These are phyloP conservation scores for Calonectria pauciramosa DNA, from an alignment of 2,329 filamentous ascomycete species.

Conservation along the genomic window DNA sequence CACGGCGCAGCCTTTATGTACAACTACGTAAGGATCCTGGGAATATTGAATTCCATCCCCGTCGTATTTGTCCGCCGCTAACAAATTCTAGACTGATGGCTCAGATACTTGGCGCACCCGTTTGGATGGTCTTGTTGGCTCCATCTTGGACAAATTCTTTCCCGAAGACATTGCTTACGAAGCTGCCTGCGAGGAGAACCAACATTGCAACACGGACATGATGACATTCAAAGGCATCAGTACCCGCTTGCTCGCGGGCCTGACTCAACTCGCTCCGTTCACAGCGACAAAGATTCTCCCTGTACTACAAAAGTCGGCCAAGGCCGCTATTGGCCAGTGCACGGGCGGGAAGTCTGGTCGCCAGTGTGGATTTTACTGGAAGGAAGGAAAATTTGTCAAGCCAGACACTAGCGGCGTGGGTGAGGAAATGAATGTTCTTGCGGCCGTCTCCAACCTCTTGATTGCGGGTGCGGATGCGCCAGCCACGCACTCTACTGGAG, in stretches of 20 bases:
- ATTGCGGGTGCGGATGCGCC: background rate
- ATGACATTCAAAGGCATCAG: background rate
- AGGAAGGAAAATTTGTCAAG: background rate
- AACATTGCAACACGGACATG: background rate
- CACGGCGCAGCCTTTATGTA: constrained; percentile 5
- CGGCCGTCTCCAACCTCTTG: constrained; percentile 3
- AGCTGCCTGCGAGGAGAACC: background rate
- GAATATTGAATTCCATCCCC: too few relatives aligned
- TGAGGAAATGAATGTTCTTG: constrained; percentile 6
- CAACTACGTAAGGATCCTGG: background rate
- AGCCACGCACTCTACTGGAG: background rate
- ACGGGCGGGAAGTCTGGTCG: background rate
- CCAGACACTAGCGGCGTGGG: background rate
- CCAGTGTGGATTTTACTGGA: background rate
- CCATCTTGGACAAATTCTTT: background rate
- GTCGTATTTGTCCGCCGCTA: background rate
- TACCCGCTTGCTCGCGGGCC: background rate
- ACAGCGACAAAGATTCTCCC: background rate
- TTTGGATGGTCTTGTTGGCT: background rate
- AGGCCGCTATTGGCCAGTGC: background rate
- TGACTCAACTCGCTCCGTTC: background rate
- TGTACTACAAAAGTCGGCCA: background rate
- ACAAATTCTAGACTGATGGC: background rate
- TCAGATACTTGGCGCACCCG: background rate
- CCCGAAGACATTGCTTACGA: background rate